Percentiles rank a stretch among this genome's conserved stretches.
Evolutionary conservation across 768 basidiomycete species (phyloP).

Genomic region (Gloeostereum incarnatum): DNA sequence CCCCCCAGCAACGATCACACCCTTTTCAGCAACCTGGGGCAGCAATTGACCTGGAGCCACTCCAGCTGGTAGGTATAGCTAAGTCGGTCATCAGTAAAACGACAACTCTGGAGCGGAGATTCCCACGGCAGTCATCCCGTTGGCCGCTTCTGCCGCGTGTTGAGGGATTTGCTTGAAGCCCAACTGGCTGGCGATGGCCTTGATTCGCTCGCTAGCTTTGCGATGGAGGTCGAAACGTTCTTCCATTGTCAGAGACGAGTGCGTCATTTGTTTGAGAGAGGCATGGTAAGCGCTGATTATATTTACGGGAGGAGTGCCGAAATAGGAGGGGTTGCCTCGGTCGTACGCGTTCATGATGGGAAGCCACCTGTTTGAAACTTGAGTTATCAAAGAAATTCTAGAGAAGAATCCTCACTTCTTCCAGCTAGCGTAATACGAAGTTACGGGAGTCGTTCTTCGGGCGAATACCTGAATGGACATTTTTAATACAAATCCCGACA

Average conservation of each 20-base stretch:
- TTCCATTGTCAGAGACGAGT: constrained; percentile 50
- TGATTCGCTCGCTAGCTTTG: constrained; percentile 58
- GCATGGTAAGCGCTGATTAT: constrained; percentile 85
- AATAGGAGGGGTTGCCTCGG: constrained; percentile 71
- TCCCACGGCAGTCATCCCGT: constrained; percentile 96
- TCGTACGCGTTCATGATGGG: constrained; percentile 95
- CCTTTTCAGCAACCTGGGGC: constrained; percentile 60
- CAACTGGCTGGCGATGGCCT: constrained; percentile 50
- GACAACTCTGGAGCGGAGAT: no score
- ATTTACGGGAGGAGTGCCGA: constrained; percentile 93
- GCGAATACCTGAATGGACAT: constrained; percentile 45
- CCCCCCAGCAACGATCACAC: constrained; percentile 81
- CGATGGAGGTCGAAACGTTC: constrained; percentile 75
- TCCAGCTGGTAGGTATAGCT: constrained; percentile 80
- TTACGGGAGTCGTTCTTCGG: constrained; percentile 50
- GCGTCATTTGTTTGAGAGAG: constrained; percentile 66
- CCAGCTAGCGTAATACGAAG: constrained; percentile 87
- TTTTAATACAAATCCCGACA: not conserved
- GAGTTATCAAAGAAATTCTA: no score
- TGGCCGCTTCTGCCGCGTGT: constrained; percentile 57
- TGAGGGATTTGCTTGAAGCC: constrained; percentile 71
- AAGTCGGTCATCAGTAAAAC: no score
- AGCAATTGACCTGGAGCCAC: constrained; percentile 69
- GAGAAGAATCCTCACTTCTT: constrained; percentile 57
- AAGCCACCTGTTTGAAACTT: constrained; percentile 51